phyloP scores from a whole-genome alignment of 345 rosid genomes.

The Clarkia xantiana region DNA sequence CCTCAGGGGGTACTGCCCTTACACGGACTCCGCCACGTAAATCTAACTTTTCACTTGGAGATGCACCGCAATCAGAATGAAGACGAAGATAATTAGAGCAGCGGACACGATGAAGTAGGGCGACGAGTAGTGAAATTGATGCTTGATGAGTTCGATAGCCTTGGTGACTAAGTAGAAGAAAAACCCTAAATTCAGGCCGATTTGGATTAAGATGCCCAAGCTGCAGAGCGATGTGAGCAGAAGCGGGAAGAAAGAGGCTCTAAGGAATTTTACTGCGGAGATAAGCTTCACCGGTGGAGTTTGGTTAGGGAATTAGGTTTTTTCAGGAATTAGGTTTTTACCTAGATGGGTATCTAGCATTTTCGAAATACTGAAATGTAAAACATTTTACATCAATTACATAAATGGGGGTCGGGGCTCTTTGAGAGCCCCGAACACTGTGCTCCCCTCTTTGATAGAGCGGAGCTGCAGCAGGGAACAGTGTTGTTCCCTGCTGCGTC shows the following conservation, averaged over 20 bases:
- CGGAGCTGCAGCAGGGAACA: too few species aligned
- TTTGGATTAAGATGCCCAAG: conserved; percentile 14
- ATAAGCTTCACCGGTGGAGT: conserved; percentile 62
- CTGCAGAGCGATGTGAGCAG: conserved; percentile 16
- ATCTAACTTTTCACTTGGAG: conserved; percentile 25
- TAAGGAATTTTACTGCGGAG: conserved; percentile 40
- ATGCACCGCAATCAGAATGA: conserved; percentile 10
- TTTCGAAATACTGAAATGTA: too few species aligned
- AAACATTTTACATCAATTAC: too few species aligned
- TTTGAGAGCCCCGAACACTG: too few species aligned
- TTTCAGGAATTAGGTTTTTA: too few species aligned
- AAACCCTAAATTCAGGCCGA: conserved; percentile 16
- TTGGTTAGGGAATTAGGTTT: too few species aligned
- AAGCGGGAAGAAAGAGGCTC: conserved; percentile 44
- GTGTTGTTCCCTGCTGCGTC: too few species aligned
- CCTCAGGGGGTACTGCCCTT: conserved; percentile 48
- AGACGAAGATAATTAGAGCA: conserved; percentile 6
- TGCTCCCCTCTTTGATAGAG: too few species aligned
- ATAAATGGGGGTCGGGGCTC: too few species aligned
- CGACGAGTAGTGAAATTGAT: conserved; percentile 17
- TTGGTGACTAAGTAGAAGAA: conserved; percentile 10
- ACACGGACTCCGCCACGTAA: conserved; percentile 51
- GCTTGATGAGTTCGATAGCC: conserved; percentile 14
- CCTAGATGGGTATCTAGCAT: too few species aligned
- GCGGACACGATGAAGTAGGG: conserved; percentile 14